Percentiles rank a stretch among this genome's conserved stretches.
Evolutionary conservation across 2,329 filamentous ascomycete species (phyloP).

Genomic region (Penicillium rolfsii): DNA sequence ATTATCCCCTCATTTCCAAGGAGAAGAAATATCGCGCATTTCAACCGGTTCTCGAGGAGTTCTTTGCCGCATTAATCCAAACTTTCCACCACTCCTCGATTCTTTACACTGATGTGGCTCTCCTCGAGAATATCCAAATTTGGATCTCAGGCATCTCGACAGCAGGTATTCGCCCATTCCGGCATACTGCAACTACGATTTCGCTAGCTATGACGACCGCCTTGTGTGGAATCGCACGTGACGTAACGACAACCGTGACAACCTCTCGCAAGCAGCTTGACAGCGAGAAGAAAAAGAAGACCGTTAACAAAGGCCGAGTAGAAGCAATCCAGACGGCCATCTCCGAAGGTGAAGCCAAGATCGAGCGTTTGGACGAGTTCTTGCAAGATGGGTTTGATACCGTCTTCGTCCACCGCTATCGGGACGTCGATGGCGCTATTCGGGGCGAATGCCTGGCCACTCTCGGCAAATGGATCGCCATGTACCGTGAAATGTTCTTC

Average conservation of each 20-base stretch:
- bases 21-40: slow-evolving; percentile 77
- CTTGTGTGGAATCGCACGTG: slow-evolving; percentile 72
- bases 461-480: slow-evolving; percentile 84
- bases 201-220: slow-evolving; percentile 78
- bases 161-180: slow-evolving; percentile 81
- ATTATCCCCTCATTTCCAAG: slow-evolving; percentile 89
- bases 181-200: slow-evolving; percentile 89
- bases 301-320: slow-evolving; percentile 77
- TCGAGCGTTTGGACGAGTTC: slow-evolving; percentile 69
- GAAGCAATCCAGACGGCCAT: slow-evolving; percentile 73
- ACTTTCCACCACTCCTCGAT: slow-evolving; percentile 80
- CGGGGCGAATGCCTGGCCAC: slow-evolving; percentile 85
- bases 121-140: slow-evolving; percentile 85
- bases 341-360: slow-evolving; percentile 69
- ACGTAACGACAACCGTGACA: slow-evolving; percentile 71
- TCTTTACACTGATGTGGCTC: slow-evolving; percentile 72
- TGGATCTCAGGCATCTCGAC: slow-evolving; percentile 94
- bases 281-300: slow-evolving; percentile 70
- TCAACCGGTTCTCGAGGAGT: slow-evolving; percentile 73
- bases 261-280: slow-evolving; percentile 79
- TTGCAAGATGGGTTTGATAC: slow-evolving; percentile 89
- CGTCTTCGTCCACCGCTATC: slow-evolving; percentile 92
- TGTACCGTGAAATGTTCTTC: slow-evolving; percentile 84
- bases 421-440: slow-evolving; percentile 88
- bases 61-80: slow-evolving; percentile 76